Conservation (phyloP, 257 asterid genomes). For the Solanum corneliomulleri region DNA sequence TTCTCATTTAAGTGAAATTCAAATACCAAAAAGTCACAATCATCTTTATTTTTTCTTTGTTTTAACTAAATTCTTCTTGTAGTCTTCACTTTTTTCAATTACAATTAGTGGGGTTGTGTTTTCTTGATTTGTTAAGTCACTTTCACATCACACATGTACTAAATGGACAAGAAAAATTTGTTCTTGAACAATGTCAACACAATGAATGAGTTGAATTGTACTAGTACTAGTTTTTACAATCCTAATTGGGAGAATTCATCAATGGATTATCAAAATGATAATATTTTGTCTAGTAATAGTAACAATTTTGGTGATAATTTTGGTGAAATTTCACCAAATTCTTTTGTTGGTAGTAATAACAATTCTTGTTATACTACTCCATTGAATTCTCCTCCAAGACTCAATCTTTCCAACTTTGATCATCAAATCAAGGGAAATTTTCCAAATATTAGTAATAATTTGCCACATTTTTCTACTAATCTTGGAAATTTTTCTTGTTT, state of each 20-base stretch:
- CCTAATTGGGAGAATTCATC: constrained; percentile 60
- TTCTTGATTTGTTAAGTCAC: neutral
- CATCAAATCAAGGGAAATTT: constrained; percentile 29
- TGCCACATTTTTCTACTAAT: constrained; percentile 38
- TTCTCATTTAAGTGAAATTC: neutral
- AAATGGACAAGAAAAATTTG: constrained; percentile 33
- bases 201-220: constrained; percentile 2
- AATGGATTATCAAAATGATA: constrained; percentile 34
- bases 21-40: neutral
- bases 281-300: constrained; percentile 7
- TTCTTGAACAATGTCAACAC: constrained; percentile 7
- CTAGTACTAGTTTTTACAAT: constrained; percentile 9
- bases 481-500: constrained; percentile 56
- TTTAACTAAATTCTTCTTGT: constrained; percentile 1
- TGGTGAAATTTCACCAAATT: constrained; percentile 45
- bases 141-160: neutral
- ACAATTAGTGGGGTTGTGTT: neutral
- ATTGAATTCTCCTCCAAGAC: constrained; percentile 70
- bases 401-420: constrained; percentile 31
- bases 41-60: neutral
- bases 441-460: neutral
- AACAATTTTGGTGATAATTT: constrained; percentile 52
- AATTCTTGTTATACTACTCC: constrained; percentile 62
- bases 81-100: neutral
- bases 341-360: constrained; percentile 8